Evolutionary conservation across 371 early-diverging fungal genomes (phyloP).

Genomic region (Syncephalastrum sp.): DNA sequence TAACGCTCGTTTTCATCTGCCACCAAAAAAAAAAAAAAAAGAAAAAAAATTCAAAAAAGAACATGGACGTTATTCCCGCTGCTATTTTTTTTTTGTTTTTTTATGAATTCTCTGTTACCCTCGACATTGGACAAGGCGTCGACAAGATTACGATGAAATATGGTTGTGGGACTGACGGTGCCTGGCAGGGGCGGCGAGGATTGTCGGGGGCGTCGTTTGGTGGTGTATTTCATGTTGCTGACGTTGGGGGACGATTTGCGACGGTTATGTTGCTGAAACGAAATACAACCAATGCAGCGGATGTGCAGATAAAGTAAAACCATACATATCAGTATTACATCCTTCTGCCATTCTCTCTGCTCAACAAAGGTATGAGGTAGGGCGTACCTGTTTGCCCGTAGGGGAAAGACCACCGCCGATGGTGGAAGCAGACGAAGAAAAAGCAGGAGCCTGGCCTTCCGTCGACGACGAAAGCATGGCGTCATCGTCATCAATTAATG

Average conservation of each 20-base stretch:
- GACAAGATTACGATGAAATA: conserved; percentile 48
- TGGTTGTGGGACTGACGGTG: conserved; percentile 44
- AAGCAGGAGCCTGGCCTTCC: conserved; percentile 5
- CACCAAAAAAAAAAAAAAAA: too few species aligned
- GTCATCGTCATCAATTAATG: conserved; percentile 5
- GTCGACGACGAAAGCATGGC: conserved; percentile 12
- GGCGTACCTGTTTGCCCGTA: background rate
- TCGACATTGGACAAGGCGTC: conserved; percentile 51
- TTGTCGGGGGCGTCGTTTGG: conserved; percentile 17
- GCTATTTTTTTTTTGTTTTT: conserved; percentile 7
- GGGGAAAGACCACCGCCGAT: conserved; percentile 2
- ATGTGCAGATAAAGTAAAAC: too few species aligned
- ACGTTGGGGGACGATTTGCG: too few species aligned
- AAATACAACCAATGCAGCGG: too few species aligned
- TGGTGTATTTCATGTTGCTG: background rate
- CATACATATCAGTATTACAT: too few species aligned
- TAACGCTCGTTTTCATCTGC: conserved; percentile 32
- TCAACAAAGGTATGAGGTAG: too few species aligned
- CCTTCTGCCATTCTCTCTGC: too few species aligned
- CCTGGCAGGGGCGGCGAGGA: conserved; percentile 19
- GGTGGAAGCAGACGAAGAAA: conserved; percentile 13
- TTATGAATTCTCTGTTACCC: conserved; percentile 15
- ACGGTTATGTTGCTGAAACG: too few species aligned
- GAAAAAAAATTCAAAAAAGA: too few species aligned
- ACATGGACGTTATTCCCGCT: background rate